Conservation (phyloP, 192 early-diverging fungal species). For the Backusella parvicylindrica region DNA sequence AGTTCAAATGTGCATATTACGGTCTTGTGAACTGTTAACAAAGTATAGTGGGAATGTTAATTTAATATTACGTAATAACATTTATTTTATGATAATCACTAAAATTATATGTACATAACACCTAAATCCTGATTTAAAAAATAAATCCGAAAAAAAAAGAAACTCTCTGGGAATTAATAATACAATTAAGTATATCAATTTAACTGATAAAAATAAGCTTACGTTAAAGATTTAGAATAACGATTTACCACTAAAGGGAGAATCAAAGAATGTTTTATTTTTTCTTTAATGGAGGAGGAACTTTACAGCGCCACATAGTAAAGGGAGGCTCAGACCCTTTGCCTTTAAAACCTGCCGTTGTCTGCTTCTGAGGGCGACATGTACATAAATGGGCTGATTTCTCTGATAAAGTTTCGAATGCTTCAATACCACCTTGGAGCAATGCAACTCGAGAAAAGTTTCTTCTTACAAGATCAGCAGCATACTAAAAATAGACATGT, state of each 20-base stretch:
- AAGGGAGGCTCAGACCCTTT: constrained; percentile 38
- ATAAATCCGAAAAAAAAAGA: neutral
- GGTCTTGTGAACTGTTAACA: neutral
- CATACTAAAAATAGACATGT: constrained; percentile 34
- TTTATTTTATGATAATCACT: neutral
- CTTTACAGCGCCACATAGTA: constrained; percentile 37
- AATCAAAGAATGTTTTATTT: neutral
- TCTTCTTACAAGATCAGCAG: constrained; percentile 39
- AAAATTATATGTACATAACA: neutral
- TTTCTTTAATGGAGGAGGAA: constrained; percentile 7
- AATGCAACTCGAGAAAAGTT: constrained; percentile 43
- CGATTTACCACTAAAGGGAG: neutral
- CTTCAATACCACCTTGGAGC: constrained; percentile 51
- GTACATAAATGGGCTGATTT: constrained; percentile 24
- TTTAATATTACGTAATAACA: neutral
- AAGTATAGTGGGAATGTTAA: neutral
- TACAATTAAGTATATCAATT: neutral
- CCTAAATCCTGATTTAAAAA: neutral
- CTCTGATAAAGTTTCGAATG: constrained; percentile 26
- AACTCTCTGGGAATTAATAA: neutral
- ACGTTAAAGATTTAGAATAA: neutral
- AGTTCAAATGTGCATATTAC: neutral
- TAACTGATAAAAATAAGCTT: neutral
- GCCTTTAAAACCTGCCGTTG: constrained; percentile 29
- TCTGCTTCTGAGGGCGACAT: constrained; percentile 36